Evolutionary conservation across 2,329 filamentous ascomycete genomes (phyloP).

Genomic region (Rutstroemia sp.): DNA sequence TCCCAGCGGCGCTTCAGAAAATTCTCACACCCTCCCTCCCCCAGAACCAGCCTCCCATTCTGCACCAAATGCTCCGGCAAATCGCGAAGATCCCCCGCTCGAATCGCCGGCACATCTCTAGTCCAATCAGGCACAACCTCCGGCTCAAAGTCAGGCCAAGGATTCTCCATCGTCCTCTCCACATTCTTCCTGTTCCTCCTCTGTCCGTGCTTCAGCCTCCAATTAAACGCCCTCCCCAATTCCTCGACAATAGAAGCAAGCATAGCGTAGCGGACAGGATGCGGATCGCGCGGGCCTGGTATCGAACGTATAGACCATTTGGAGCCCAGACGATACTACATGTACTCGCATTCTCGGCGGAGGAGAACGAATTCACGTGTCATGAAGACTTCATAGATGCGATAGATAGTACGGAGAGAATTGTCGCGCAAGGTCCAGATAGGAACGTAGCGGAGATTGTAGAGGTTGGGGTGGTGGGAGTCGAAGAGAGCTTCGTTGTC

Average conservation of each 20-base stretch:
- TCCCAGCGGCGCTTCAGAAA: conserved; percentile 1
- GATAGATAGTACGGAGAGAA: conserved; percentile 26
- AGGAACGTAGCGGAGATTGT: conserved; percentile 23
- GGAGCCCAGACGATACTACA: conserved; percentile 21
- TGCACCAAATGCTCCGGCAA: not conserved
- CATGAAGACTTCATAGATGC: conserved; percentile 23
- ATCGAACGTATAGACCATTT: conserved; percentile 22
- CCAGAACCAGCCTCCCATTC: conserved; percentile 3
- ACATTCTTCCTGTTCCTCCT: conserved; percentile 15
- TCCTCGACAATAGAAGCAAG: conserved; percentile 24
- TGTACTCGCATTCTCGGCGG: conserved; percentile 20
- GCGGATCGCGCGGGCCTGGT: conserved; percentile 23
- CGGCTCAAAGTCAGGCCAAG: not conserved
- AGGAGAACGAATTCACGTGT: conserved; percentile 11
- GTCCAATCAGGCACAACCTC: conserved; percentile 7
- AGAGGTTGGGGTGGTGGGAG: conserved; percentile 12
- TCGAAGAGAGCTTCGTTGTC: conserved; percentile 7
- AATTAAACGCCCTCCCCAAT: conserved; percentile 25
- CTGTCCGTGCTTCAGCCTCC: conserved; percentile 21
- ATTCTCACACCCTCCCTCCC: conserved; percentile 7
- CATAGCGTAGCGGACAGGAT: conserved; percentile 27
- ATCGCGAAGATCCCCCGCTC: not conserved
- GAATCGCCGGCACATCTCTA: conserved; percentile 1
- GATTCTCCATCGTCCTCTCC: conserved; percentile 4
- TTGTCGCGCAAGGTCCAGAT: conserved; percentile 27